A percentile compares a stretch with the other conserved stretches of the same genome.
Conservation (phyloP, 495 filamentous ascomycete species). For the Penicillium paxilli region DNA sequence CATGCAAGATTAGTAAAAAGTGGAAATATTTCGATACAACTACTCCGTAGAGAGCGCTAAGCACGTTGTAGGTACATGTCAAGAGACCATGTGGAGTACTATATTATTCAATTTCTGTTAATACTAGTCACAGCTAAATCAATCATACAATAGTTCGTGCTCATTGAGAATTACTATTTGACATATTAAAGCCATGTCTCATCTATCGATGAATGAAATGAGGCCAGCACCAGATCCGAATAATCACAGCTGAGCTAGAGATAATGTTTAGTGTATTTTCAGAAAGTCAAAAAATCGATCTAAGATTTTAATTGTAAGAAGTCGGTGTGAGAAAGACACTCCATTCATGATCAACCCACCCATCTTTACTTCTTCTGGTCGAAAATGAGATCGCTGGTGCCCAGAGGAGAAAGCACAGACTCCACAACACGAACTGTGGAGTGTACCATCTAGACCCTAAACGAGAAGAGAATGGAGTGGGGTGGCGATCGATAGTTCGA, state of each 20-base stretch:
- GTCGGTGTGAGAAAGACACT: slow-evolving; percentile 1
- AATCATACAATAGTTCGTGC: neutral
- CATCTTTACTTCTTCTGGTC: neutral
- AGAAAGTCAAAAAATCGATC: slow-evolving; percentile 1
- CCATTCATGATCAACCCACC: neutral
- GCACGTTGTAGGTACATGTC: neutral
- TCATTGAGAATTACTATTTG: neutral
- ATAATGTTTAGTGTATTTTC: slow-evolving; percentile 1
- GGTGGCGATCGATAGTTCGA: neutral
- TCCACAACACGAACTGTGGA: neutral
- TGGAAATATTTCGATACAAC: neutral
- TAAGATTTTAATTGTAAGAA: slow-evolving; percentile 1
- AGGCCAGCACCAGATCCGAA: neutral
- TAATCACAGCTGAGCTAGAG: neutral
- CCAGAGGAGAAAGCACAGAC: slow-evolving; percentile 1
- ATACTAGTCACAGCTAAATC: neutral
- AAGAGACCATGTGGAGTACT: neutral
- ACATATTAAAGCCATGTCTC: neutral
- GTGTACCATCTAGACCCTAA: neutral
- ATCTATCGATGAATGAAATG: slow-evolving; percentile 1
- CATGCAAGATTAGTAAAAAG: neutral
- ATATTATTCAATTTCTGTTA: too few species aligned
- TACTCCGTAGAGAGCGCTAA: slow-evolving; percentile 1
- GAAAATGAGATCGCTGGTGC: neutral
- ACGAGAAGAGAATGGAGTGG: neutral